phyloP scores from a whole-genome alignment of 441 rosid genomes.

The Sinapis alba region DNA sequence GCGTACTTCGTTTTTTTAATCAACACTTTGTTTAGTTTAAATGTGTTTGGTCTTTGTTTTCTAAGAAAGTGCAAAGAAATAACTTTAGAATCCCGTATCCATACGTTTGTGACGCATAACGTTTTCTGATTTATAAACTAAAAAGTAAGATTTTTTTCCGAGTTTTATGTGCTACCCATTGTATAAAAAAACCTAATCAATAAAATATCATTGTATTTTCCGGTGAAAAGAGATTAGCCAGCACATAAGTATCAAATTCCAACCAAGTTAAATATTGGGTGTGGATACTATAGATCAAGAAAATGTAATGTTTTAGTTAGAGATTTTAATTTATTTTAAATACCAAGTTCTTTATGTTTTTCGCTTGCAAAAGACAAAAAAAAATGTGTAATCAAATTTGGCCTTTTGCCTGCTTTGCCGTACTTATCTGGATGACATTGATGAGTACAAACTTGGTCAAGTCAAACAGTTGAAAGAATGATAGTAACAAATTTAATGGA shows the following conservation, averaged over 20 bases:
- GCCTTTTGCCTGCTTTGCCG: neutral
- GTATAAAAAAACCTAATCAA: neutral
- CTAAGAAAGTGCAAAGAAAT: conserved; percentile 9
- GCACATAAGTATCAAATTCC: neutral
- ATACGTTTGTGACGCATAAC: conserved; percentile 14
- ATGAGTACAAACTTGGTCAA: neutral
- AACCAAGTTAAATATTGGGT: neutral
- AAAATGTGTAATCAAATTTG: conserved; percentile 11
- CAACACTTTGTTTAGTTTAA: neutral
- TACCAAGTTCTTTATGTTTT: neutral
- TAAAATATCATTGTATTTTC: neutral
- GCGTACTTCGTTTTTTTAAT: neutral
- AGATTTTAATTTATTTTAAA: neutral
- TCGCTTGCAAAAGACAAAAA: conserved; percentile 11
- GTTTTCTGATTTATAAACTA: neutral
- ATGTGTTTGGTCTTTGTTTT: conserved; percentile 6
- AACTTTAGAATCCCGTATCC: neutral
- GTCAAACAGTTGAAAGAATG: conserved; percentile 6
- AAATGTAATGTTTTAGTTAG: neutral
- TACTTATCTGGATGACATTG: conserved; percentile 12
- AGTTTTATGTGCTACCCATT: neutral
- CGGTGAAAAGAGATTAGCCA: neutral
- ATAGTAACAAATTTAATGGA: neutral
- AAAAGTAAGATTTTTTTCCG: neutral
- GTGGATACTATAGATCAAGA: neutral